Evolutionary conservation across 139 green algal genomes (phyloP).

Genomic region (Auxenochlorella pyrenoidosa): DNA sequence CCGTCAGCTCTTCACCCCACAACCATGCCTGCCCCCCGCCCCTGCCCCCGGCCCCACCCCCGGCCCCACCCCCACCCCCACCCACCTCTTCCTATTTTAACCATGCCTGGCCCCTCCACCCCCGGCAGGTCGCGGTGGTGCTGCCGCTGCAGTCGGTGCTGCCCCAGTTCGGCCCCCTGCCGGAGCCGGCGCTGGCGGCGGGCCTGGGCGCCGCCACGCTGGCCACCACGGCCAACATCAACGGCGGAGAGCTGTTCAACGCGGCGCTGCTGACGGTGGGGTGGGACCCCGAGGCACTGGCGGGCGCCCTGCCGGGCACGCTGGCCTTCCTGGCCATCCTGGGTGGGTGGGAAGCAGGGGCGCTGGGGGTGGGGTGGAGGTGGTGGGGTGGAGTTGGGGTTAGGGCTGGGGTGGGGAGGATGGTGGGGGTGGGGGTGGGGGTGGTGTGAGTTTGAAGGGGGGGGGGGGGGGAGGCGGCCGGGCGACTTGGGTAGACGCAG

Average conservation of each 20-base stretch:
- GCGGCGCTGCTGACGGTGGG: conserved; percentile 36
- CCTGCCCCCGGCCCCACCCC: no score
- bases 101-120: neutral
- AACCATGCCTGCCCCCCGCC: no score
- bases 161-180: neutral
- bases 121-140: conserved; percentile 22
- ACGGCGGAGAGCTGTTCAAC: conserved; percentile 65
- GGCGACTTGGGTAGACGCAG: no score
- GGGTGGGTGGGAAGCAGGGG: conserved; percentile 13
- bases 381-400: no score
- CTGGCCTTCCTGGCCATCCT: conserved; percentile 53
- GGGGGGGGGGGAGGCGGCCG: no score
- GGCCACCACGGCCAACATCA: conserved; percentile 69
- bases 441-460: no score
- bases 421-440: no score
- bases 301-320: conserved; percentile 63
- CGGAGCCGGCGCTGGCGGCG: conserved; percentile 63
- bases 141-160: conserved; percentile 18
- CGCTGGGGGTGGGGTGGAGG: neutral
- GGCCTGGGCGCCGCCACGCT: conserved; percentile 66
- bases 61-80: neutral
- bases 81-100: neutral
- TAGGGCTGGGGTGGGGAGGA: no score
- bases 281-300: conserved; percentile 27
- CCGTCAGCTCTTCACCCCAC: no score